phyloP scores from a whole-genome alignment of 2,329 filamentous ascomycete genomes.

The Diaporthe helianthi region DNA sequence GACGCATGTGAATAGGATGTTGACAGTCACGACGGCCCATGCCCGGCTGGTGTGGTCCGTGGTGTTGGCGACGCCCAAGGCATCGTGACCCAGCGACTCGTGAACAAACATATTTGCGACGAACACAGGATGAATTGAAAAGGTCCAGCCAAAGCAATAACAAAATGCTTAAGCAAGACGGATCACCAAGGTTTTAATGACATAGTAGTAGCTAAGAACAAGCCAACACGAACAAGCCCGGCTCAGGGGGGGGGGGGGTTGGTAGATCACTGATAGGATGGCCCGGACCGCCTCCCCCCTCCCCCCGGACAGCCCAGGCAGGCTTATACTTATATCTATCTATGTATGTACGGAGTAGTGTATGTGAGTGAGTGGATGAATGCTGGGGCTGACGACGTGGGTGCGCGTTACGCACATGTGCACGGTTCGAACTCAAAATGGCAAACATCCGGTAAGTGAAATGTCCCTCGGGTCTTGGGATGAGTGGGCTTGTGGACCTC shows the following conservation, averaged over 20 bases:
- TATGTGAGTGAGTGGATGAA: too few relatives aligned
- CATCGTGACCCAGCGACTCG: constrained; percentile 1
- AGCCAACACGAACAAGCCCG: neutral
- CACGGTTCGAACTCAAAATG: constrained; percentile 17
- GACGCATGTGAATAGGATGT: constrained; percentile 11
- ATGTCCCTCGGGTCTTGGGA: constrained; percentile 1
- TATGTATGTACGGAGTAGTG: too few relatives aligned
- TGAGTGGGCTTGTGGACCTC: neutral
- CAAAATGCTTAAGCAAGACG: neutral
- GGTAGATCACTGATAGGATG: too few relatives aligned
- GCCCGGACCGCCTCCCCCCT: too few relatives aligned
- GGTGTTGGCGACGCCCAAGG: neutral
- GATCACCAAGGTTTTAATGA: neutral
- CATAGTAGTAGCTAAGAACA: neutral
- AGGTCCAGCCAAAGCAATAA: neutral
- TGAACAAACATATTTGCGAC: neutral
- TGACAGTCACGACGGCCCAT: constrained; percentile 1
- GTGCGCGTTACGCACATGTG: neutral
- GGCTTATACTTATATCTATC: constrained; percentile 17
- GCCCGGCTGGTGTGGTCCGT: constrained; percentile 8
- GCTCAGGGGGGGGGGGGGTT: too few relatives aligned
- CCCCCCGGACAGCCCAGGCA: neutral
- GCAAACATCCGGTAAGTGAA: constrained; percentile 21
- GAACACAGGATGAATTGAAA: neutral
- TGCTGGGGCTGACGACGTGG: neutral